Percentiles rank a stretch among this genome's conserved stretches.
These are phyloP conservation scores for Artemisia argyi DNA, from an alignment of 129 eudicot species.

Conservation along the genomic window DNA sequence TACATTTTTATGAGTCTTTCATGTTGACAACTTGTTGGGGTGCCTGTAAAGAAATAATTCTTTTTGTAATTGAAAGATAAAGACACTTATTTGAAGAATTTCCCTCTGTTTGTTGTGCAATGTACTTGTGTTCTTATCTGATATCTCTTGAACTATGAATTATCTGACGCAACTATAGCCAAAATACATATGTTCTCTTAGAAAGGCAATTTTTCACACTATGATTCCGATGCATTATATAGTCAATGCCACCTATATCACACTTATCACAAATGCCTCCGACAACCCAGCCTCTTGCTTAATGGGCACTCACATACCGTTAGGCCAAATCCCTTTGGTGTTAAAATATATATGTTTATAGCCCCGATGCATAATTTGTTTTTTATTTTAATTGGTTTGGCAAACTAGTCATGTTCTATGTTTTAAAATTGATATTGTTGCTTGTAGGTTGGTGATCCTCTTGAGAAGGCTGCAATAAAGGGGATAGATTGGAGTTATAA, in stretches of 20 bases:
- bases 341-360: background rate
- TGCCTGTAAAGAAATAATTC: background rate
- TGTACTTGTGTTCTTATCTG: background rate
- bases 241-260: too few species aligned
- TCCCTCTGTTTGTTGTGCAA: background rate
- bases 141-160: constrained; percentile 5
- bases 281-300: too few species aligned
- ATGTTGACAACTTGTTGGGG: background rate
- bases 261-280: too few species aligned
- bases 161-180: background rate
- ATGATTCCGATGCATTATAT: too few species aligned
- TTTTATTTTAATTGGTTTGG: constrained; percentile 6
- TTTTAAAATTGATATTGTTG: constrained; percentile 11
- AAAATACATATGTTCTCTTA: background rate
- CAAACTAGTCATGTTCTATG: background rate
- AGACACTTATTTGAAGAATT: background rate
- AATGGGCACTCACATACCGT: too few species aligned
- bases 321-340: too few species aligned
- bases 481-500: constrained; percentile 95
- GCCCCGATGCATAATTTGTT: background rate
- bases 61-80: background rate
- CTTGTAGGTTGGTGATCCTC: constrained; percentile 98
- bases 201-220: too few species aligned
- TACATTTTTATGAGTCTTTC: background rate
- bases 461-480: constrained; percentile 97